phyloP scores from a whole-genome alignment of 2,329 filamentous ascomycete genomes.

The Trichophyton schoenleinii region DNA sequence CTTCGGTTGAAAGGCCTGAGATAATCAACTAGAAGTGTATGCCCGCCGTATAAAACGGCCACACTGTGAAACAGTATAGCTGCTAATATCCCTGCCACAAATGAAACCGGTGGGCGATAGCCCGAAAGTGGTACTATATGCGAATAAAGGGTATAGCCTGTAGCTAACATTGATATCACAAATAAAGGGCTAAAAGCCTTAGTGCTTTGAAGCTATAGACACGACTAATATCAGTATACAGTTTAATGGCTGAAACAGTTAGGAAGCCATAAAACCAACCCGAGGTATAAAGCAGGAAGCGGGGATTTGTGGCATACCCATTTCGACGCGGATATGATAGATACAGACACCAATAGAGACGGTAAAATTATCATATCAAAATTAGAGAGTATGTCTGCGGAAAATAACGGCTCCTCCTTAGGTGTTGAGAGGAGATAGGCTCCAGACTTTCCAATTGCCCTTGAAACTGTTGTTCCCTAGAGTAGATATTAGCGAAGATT shows the following conservation, averaged over 20 bases:
- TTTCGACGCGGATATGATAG: conserved; percentile 27
- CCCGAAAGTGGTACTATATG: background rate
- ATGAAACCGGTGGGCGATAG: conserved; percentile 16
- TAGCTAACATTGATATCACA: conserved; percentile 24
- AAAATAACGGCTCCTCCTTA: conserved; percentile 4
- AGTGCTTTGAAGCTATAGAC: conserved; percentile 29
- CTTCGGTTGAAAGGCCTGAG: no score
- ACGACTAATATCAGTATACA: background rate
- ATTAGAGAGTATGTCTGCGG: background rate
- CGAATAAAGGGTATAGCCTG: background rate
- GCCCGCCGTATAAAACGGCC: conserved; percentile 19
- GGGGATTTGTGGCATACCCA: conserved; percentile 23
- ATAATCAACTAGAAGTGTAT: conserved; percentile 16
- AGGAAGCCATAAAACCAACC: background rate
- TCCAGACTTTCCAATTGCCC: conserved; percentile 2
- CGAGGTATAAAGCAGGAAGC: no score
- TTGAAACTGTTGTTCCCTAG: conserved; percentile 8
- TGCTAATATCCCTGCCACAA: conserved; percentile 24
- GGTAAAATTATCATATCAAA: conserved; percentile 25
- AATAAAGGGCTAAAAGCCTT: conserved; percentile 30
- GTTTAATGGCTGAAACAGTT: background rate
- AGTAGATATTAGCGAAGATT: background rate
- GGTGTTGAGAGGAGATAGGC: conserved; percentile 5
- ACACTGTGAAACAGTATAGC: conserved; percentile 23
- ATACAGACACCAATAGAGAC: conserved; percentile 22